Evolutionary conservation across 169 alveolate species (phyloP).

Genomic region (Plasmodium falciparum): DNA sequence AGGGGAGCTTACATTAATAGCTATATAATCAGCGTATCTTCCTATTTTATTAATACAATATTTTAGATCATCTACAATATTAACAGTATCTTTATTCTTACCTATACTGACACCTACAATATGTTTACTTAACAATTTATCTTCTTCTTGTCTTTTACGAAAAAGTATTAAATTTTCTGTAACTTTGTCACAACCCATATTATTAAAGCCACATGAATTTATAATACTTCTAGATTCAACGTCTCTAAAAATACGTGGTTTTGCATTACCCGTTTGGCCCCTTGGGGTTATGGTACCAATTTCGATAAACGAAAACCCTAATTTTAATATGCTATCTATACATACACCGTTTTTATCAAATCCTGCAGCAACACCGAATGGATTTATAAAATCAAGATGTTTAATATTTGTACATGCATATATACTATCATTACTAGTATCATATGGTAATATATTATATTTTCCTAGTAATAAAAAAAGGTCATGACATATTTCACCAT

Average conservation of each 20-base stretch:
- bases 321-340: conserved; percentile 80
- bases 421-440: conserved; percentile 77
- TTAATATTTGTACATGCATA: conserved; percentile 28
- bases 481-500: conserved; percentile 82
- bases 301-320: conserved; percentile 91
- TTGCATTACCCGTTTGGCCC: conserved; percentile 90
- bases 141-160: conserved; percentile 80
- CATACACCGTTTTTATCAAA: conserved; percentile 90
- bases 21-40: conserved; percentile 88
- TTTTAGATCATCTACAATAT: conserved; percentile 82
- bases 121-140: conserved; percentile 82
- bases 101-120: conserved; percentile 90
- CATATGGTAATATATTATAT: conserved; percentile 81
- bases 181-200: conserved; percentile 87
- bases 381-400: conserved; percentile 55
- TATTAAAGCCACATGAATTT: conserved; percentile 89
- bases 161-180: conserved; percentile 79
- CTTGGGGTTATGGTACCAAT: conserved; percentile 89
- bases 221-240: conserved; percentile 83
- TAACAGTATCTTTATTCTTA: conserved; percentile 83
- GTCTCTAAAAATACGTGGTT: conserved; percentile 88
- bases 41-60: conserved; percentile 82
- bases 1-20: conserved; percentile 90
- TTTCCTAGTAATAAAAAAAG: conserved; percentile 79
- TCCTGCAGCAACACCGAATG: conserved; percentile 92